Evolutionary conservation across 148 eudicot genomes (phyloP).

Genomic region (Chenopodium quinoa): DNA sequence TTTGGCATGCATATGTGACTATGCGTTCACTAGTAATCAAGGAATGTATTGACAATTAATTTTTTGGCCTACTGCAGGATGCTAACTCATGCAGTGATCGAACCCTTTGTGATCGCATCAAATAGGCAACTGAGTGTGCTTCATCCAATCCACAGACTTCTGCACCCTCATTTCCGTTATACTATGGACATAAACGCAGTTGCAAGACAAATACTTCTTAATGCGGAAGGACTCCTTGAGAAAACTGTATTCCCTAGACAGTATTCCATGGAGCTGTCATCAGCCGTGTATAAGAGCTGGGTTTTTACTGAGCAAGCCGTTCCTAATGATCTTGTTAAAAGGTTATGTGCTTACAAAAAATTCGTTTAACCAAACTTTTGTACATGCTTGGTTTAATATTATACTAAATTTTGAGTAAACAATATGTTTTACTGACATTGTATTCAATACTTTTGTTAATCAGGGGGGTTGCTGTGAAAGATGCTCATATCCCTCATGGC

Average conservation of each 20-base stretch:
- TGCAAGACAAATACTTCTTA: background rate
- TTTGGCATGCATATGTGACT: too few relatives aligned
- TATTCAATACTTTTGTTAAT: background rate
- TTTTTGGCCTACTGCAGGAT: background rate
- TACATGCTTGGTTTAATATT: background rate
- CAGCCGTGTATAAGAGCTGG: background rate
- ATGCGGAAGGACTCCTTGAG: slow-evolving; percentile 1
- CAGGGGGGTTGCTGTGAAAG: slow-evolving; percentile 90
- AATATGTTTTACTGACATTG: background rate
- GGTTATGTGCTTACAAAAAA: background rate
- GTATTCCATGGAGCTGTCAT: background rate
- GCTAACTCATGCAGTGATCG: background rate
- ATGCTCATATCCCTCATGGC: slow-evolving; percentile 51
- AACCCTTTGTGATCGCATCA: background rate
- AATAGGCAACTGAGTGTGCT: background rate
- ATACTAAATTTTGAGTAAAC: background rate
- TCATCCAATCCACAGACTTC: slow-evolving; percentile 2
- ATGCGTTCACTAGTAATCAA: background rate
- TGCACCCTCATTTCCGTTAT: slow-evolving; percentile 9
- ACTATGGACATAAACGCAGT: slow-evolving; percentile 3
- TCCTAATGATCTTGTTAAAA: background rate
- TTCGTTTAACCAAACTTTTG: background rate
- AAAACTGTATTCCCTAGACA: background rate
- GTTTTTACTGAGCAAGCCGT: background rate
- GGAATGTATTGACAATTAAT: background rate